Percentiles rank a stretch among this genome's conserved stretches.
Conservation (phyloP, 2,329 filamentous ascomycete genomes). For the Bipolaris bicolor region DNA sequence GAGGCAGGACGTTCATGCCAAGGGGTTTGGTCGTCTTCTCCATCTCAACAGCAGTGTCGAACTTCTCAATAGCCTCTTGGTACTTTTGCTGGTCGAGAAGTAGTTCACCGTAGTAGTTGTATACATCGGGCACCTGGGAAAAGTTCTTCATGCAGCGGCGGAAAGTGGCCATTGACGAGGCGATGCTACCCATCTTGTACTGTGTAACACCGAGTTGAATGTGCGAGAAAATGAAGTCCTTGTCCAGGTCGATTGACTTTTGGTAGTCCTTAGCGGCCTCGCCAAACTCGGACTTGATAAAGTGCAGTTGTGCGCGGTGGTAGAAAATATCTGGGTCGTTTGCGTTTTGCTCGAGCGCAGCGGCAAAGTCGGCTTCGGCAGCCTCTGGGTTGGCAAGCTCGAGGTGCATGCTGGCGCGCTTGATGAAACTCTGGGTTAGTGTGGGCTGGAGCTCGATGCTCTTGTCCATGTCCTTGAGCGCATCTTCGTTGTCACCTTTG, state of each 20-base stretch:
- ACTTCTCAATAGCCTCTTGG: conserved; percentile 94
- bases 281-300: conserved; percentile 92
- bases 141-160: conserved; percentile 98
- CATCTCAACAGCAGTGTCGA: conserved; percentile 98
- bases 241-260: conserved; percentile 96
- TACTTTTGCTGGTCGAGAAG: conserved; percentile 96
- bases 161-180: conserved; percentile 98
- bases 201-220: conserved; percentile 99
- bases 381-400: conserved; percentile 88
- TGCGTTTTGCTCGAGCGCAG: conserved; percentile 82
- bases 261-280: conserved; percentile 98
- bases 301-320: conserved; percentile 96
- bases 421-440: conserved; percentile 97
- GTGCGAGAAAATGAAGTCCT: conserved; percentile 97
- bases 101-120: conserved; percentile 99
- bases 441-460: conserved; percentile 87
- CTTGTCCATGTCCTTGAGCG: conserved; percentile 85
- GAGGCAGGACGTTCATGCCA: conserved; percentile 94
- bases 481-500: conserved; percentile 82
- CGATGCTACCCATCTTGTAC: conserved; percentile 99
- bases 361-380: conserved; percentile 85
- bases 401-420: conserved; percentile 96
- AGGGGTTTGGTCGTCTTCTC: conserved; percentile 93
- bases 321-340: conserved; percentile 98
- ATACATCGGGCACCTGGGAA: conserved; percentile 92